Evolutionary conservation across 371 early-diverging fungal genomes (phyloP).

Genomic region (Rhizopus delemar): DNA sequence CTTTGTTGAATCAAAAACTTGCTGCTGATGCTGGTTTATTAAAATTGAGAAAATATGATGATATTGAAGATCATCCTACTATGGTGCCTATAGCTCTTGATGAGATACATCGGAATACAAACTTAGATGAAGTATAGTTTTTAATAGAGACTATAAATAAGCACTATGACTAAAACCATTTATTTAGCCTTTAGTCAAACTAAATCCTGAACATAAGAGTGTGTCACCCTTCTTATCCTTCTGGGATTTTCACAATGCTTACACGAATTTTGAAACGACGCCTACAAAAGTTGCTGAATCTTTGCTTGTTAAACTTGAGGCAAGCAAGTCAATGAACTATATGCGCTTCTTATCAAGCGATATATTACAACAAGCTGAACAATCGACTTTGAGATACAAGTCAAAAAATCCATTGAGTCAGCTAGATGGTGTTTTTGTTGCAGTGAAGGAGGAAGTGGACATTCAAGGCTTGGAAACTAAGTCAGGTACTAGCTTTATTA

Average conservation of each 20-base stretch:
- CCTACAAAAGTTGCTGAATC: slow-evolving; percentile 35
- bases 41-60: slow-evolving; percentile 18
- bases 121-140: not conserved
- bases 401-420: slow-evolving; percentile 53
- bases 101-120: slow-evolving; percentile 7
- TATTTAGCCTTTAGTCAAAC: slow-evolving; percentile 1
- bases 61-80: slow-evolving; percentile 31
- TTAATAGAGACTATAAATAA: not conserved
- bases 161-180: not conserved
- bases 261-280: slow-evolving; percentile 25
- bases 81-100: slow-evolving; percentile 29
- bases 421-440: slow-evolving; percentile 56
- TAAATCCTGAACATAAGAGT: slow-evolving; percentile 19
- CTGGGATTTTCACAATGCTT: slow-evolving; percentile 42
- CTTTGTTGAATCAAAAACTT: slow-evolving; percentile 30
- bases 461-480: slow-evolving; percentile 55
- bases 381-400: slow-evolving; percentile 56
- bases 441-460: slow-evolving; percentile 38
- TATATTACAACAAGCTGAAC: slow-evolving; percentile 60
- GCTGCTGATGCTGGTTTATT: slow-evolving; percentile 32
- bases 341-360: slow-evolving; percentile 44
- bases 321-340: slow-evolving; percentile 31
- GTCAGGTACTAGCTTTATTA: slow-evolving; percentile 61
- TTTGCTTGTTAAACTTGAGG: slow-evolving; percentile 18
- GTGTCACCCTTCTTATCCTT: slow-evolving; percentile 35